Evolutionary conservation across 2,329 filamentous ascomycete species (phyloP), one percentile per base, ranked within the genome.

Genomic region (Aureobasidium sp.): DNA sequence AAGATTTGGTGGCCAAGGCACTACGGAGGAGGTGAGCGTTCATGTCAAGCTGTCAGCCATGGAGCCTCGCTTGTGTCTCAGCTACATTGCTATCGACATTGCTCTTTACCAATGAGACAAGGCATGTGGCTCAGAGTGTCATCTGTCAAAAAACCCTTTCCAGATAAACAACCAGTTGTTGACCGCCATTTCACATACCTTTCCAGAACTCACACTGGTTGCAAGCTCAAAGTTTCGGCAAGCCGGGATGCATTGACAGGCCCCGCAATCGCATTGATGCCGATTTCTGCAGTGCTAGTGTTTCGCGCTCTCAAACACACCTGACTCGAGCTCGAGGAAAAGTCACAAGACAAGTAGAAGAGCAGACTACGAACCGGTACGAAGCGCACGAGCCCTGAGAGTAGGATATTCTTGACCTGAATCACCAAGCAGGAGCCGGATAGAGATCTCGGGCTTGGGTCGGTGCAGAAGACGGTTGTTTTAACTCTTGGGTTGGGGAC

Each of bases 161-260:
- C 6, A 6, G 25, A 16, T 34, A 39, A 39, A 39, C 7, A 39
- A 2, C 15, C 34, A 29, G 13, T 7, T 25, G 21, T 32, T 50
- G 45, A 50, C 36, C 44, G 45, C 45, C 27, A 45, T 21, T 25
- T 59, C 27, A 41, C 16, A 32, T 42, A 10, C 32, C 7, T 37
- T 27, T 45, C 9, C 10, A n/a, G 32, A 16, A 29, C 29, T 45
- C 53, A 34, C 25, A 29, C 39, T 44, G 53, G 15, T 16, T 42
- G 21, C 52, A 54, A 54, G 53, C 42, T 47, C 44, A 59, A 37
- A 48, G 27, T 48, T 59, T 59, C 45, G 57, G 45, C 50, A 27
- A 39, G 13, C 5, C 55, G 25, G 42, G 44, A 59, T 48, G 55
- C 55, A 59, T 37, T 59, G 54, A 59, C 54, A 59, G 54, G 54